Evolutionary conservation across 208 protist genomes (phyloP).

Genomic region (Leishmania turanica): DNA sequence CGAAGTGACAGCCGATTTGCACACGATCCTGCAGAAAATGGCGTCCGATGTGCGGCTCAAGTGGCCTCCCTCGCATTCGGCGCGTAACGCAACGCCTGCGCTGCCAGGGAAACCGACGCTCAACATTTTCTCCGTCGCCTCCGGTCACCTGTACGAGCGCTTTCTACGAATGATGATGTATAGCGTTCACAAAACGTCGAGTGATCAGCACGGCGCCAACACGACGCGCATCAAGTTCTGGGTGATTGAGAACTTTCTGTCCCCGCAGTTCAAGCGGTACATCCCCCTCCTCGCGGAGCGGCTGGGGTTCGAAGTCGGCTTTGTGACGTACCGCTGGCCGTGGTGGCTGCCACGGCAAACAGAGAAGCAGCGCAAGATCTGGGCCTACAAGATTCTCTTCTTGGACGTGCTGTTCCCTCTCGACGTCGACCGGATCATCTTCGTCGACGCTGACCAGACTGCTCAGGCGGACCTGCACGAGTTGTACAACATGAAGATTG

Average conservation of each 20-base stretch:
- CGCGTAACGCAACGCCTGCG: neutral
- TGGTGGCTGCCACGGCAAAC: slow-evolving; percentile 95
- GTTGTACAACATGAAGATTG: slow-evolving; percentile 97
- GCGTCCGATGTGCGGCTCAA: slow-evolving; percentile 17
- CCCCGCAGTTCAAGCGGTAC: slow-evolving; percentile 95
- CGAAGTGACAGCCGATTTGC: neutral
- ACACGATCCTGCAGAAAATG: slow-evolving; percentile 20
- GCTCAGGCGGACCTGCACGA: slow-evolving; percentile 86
- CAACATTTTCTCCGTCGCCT: slow-evolving; percentile 98
- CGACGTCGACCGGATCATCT: slow-evolving; percentile 97
- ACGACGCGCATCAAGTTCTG: slow-evolving; percentile 98
- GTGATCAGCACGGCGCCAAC: slow-evolving; percentile 72
- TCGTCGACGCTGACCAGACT: slow-evolving; percentile 99
- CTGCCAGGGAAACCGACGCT: slow-evolving; percentile 86
- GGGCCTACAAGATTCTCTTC: slow-evolving; percentile 99
- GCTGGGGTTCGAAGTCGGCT: slow-evolving; percentile 94
- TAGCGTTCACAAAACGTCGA: slow-evolving; percentile 93
- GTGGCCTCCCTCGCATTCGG: slow-evolving; percentile 34
- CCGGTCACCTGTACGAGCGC: slow-evolving; percentile 98
- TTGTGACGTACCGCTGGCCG: slow-evolving; percentile 99
- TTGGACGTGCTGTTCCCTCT: slow-evolving; percentile 99
- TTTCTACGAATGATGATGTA: slow-evolving; percentile 99
- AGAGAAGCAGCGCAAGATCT: slow-evolving; percentile 99
- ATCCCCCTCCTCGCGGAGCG: slow-evolving; percentile 87
- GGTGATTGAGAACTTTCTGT: slow-evolving; percentile 98